Percentiles rank a stretch among this genome's conserved stretches.
Evolutionary conservation across 345 rosid genomes (phyloP).

Genomic region (Limnanthes douglasii): DNA sequence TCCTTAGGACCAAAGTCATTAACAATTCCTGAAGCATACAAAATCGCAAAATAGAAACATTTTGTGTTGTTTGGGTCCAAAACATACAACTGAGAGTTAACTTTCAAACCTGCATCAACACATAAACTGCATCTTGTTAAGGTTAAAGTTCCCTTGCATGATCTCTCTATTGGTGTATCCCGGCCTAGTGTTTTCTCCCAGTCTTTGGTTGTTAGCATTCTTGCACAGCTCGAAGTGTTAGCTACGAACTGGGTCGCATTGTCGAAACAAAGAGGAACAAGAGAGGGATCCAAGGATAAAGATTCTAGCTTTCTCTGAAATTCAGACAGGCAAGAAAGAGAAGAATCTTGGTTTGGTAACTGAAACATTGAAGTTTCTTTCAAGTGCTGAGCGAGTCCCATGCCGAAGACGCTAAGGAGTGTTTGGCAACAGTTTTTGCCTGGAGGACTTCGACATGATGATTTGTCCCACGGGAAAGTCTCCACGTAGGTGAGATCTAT

Average conservation of each 20-base stretch:
- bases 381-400: constrained; percentile 34
- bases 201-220: no score
- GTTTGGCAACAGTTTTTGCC: constrained; percentile 27
- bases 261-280: constrained; percentile 24
- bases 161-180: constrained; percentile 24
- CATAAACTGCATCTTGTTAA: no score
- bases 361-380: constrained; percentile 31
- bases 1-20: no score
- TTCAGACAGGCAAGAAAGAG: constrained; percentile 27
- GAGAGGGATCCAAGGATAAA: constrained; percentile 15
- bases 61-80: no score
- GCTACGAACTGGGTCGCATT: constrained; percentile 20
- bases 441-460: constrained; percentile 14
- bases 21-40: constrained; percentile 34
- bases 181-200: no score
- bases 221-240: constrained; percentile 16
- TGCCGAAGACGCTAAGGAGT: constrained; percentile 35
- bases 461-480: constrained; percentile 41
- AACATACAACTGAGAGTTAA: no score
- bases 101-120: no score
- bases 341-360: constrained; percentile 12
- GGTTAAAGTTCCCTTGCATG: constrained; percentile 34
- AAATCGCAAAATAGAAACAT: constrained; percentile 23
- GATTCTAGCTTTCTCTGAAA: constrained; percentile 18
- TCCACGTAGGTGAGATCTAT: constrained; percentile 33